A percentile compares a stretch with the other conserved stretches of the same genome.
Conservation (phyloP, 2,329 filamentous ascomycete species). For the Ploettnerulaceae sp. region DNA sequence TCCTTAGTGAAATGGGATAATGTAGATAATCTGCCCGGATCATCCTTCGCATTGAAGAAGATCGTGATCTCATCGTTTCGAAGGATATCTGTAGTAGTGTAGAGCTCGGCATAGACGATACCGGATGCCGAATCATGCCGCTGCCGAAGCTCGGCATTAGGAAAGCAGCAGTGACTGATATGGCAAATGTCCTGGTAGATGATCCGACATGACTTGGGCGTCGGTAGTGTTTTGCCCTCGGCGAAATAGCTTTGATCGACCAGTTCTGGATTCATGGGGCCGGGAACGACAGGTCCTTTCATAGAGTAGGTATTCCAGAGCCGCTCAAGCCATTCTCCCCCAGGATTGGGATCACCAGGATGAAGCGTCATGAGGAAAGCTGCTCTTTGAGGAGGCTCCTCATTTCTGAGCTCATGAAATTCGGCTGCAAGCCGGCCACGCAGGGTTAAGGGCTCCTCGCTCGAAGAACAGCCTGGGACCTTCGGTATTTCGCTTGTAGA, state of each 20-base stretch:
- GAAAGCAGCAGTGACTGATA: not conserved
- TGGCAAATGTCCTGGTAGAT: not conserved
- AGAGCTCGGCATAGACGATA: not conserved
- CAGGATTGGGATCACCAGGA: too few relatives aligned
- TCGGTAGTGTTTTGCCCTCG: not conserved
- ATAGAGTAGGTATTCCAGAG: not conserved
- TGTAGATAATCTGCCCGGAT: too few relatives aligned
- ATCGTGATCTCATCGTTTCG: slow-evolving; percentile 1
- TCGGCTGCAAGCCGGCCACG: not conserved
- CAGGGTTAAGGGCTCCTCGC: too few relatives aligned
- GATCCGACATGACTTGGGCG: not conserved
- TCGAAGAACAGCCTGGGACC: too few relatives aligned
- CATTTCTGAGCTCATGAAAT: not conserved
- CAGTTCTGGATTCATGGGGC: not conserved
- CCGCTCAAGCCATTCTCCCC: not conserved
- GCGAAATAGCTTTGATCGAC: too few relatives aligned
- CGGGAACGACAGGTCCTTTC: not conserved
- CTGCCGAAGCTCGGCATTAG: not conserved
- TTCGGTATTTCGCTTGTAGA: too few relatives aligned
- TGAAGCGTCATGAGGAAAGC: too few relatives aligned
- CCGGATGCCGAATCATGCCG: not conserved
- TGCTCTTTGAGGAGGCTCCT: not conserved
- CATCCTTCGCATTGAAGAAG: not conserved
- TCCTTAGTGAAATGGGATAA: not conserved
- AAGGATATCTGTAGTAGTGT: not conserved